Conservation (phyloP, 768 basidiomycete species). For the Boletus tomentosulus region DNA sequence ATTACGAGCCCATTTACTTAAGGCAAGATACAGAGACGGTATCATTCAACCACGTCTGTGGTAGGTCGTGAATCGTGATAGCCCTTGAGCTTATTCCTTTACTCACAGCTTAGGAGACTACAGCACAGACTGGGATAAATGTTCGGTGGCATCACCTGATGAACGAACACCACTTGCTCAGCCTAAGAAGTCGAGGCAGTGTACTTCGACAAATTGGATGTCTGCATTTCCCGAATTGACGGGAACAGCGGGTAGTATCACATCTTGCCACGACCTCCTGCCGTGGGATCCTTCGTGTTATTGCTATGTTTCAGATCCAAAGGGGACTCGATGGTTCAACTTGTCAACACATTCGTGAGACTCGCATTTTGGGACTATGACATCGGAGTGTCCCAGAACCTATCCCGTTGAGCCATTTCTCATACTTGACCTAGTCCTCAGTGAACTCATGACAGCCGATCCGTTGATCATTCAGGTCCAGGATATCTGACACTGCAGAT, state of each 20-base stretch:
- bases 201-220: neutral
- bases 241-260: neutral
- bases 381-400: neutral
- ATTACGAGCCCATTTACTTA: neutral
- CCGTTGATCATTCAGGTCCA: neutral
- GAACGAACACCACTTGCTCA: neutral
- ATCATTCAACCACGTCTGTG: too few relatives aligned
- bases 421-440: neutral
- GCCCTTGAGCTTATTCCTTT: neutral
- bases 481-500: neutral
- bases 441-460: neutral
- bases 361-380: neutral
- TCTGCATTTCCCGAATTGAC: neutral
- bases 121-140: neutral
- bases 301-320: neutral
- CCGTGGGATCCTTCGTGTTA: neutral
- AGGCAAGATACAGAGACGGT: too few relatives aligned
- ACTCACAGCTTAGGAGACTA: neutral
- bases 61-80: neutral
- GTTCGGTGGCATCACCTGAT: neutral
- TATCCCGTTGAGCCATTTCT: neutral
- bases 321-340: neutral
- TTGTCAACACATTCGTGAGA: neutral
- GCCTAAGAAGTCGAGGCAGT: slow-evolving; percentile 11
- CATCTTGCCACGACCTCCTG: neutral